phyloP scores from a whole-genome alignment of 495 filamentous ascomycete species.

The Penicillium dipodomyicola region DNA sequence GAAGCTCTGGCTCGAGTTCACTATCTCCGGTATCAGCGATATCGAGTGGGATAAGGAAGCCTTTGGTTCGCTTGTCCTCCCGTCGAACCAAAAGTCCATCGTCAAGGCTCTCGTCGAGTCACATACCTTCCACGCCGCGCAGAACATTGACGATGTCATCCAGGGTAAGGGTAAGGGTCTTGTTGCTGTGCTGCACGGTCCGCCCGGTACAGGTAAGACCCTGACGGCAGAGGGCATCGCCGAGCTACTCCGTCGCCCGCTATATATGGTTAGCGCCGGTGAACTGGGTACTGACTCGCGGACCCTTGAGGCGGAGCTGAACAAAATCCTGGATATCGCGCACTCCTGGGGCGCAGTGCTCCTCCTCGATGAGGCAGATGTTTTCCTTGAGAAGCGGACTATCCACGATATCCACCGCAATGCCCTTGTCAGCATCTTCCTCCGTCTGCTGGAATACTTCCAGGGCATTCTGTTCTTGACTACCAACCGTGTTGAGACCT shows the following conservation, averaged over 20 bases:
- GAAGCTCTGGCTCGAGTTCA: constrained; percentile 91
- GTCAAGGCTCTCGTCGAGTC: constrained; percentile 77
- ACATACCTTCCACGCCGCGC: constrained; percentile 75
- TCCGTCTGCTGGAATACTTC: constrained; percentile 71
- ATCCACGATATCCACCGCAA: constrained; percentile 73
- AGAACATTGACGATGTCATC: constrained; percentile 83
- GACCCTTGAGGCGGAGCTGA: constrained; percentile 75
- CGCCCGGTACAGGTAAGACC: constrained; percentile 85
- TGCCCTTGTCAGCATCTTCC: constrained; percentile 73
- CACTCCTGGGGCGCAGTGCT: constrained; percentile 84
- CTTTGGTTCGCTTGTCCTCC: constrained; percentile 74
- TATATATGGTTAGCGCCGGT: constrained; percentile 82
- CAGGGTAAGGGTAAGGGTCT: constrained; percentile 76
- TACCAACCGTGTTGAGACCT: constrained; percentile 74
- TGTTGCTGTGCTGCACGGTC: constrained; percentile 74
- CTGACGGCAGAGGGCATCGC: constrained; percentile 86
- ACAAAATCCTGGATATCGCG: constrained; percentile 82
- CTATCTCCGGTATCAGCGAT: constrained; percentile 75
- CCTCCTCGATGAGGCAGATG: constrained; percentile 74
- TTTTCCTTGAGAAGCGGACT: constrained; percentile 72
- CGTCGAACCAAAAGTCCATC: constrained; percentile 72
- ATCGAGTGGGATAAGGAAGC: constrained; percentile 82
- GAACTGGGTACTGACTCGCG: constrained; percentile 78
- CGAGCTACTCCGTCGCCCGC: constrained; percentile 74
- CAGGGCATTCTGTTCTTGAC: constrained; percentile 79